phyloP scores from a whole-genome alignment of 2,329 filamentous ascomycete species.

The Exophiala alcalophila region DNA sequence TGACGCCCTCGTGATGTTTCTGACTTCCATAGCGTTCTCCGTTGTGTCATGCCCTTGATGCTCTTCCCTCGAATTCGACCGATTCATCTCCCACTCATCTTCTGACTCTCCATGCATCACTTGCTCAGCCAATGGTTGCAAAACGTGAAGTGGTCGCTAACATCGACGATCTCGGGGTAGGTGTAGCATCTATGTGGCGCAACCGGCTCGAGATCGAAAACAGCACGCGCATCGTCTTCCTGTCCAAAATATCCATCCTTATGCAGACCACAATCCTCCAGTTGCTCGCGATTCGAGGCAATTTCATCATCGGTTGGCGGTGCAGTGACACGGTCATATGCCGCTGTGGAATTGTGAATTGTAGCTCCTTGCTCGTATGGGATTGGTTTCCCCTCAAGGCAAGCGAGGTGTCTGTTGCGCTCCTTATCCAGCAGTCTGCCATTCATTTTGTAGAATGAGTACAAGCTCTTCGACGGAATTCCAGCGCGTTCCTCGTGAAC shows the following conservation, averaged over 20 bases:
- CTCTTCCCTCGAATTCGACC: too few relatives aligned
- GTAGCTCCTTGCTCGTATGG: constrained; percentile 3
- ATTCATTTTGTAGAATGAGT: constrained; percentile 23
- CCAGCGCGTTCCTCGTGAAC: not conserved
- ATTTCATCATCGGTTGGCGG: not conserved
- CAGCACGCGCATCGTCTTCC: constrained; percentile 14
- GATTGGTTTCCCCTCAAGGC: constrained; percentile 5
- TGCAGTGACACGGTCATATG: too few relatives aligned
- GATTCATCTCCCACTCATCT: too few relatives aligned
- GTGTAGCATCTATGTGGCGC: constrained; percentile 2
- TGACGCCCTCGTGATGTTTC: too few relatives aligned
- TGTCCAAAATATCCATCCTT: constrained; percentile 21
- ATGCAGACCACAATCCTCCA: constrained; percentile 5
- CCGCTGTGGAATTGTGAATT: too few relatives aligned
- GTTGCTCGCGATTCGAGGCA: constrained; percentile 2
- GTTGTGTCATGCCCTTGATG: too few relatives aligned
- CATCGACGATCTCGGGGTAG: constrained; percentile 6
- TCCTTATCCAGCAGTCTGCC: constrained; percentile 25
- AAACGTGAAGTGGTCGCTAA: constrained; percentile 5
- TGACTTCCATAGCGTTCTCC: too few relatives aligned
- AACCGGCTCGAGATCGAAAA: constrained; percentile 18
- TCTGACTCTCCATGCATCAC: too few relatives aligned
- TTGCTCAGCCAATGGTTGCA: constrained; percentile 20
- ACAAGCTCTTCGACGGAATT: not conserved
- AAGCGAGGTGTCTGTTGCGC: constrained; percentile 24